These are phyloP conservation scores for Clarireedia sp. DNA, from an alignment of 2,329 filamentous ascomycete genomes.

Conservation along the genomic window DNA sequence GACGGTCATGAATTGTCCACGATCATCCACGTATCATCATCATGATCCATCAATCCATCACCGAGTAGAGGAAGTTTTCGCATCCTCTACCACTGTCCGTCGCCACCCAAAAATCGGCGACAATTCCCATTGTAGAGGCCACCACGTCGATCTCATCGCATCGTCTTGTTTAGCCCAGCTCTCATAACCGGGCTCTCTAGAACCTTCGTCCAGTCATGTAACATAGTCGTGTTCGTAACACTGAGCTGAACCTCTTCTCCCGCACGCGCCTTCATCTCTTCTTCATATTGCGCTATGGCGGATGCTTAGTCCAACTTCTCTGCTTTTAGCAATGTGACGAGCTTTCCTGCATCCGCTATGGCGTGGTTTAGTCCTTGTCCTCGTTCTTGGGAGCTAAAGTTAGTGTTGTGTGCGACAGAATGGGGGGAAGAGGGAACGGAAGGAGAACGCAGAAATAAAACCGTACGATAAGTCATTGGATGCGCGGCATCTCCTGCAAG, in stretches of 20 bases:
- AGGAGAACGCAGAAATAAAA: neutral
- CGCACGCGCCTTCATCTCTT: conserved; percentile 38
- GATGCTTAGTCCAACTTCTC: conserved; percentile 22
- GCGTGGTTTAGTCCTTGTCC: conserved; percentile 43
- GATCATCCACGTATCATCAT: no score
- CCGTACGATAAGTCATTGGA: conserved; percentile 31
- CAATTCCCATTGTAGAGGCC: neutral
- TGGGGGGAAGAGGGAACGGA: neutral
- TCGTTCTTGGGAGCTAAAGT: conserved; percentile 33
- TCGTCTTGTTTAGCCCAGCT: conserved; percentile 5
- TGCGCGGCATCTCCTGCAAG: conserved; percentile 32
- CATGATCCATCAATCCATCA: no score
- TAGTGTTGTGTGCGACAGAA: conserved; percentile 1
- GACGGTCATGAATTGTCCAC: neutral
- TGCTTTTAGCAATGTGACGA: conserved; percentile 23
- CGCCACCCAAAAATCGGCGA: neutral
- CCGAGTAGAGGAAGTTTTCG: no score
- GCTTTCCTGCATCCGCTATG: conserved; percentile 35
- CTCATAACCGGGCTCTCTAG: conserved; percentile 27
- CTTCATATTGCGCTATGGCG: conserved; percentile 34
- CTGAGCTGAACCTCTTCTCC: conserved; percentile 37
- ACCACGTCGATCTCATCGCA: neutral
- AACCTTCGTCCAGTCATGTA: conserved; percentile 36
- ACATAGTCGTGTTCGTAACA: conserved; percentile 36
- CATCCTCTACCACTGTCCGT: no score